Conservation (phyloP, 208 protist species). For the Trypanosoma conorhini region DNA sequence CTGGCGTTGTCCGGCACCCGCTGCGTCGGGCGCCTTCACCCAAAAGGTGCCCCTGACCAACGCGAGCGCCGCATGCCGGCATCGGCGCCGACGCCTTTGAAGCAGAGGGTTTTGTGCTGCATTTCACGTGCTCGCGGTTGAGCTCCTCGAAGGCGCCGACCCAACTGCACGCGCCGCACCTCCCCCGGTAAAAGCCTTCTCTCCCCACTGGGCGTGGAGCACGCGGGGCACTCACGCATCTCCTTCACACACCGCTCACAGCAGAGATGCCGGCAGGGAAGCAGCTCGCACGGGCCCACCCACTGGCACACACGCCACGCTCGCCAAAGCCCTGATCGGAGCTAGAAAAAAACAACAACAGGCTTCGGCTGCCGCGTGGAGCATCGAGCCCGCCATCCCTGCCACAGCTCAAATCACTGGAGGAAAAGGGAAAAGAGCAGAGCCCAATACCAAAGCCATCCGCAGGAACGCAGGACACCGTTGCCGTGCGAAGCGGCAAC, state of each 20-base stretch:
- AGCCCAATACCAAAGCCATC: background rate
- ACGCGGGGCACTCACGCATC: slow-evolving; percentile 48
- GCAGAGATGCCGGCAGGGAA: slow-evolving; percentile 60
- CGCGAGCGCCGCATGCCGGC: slow-evolving; percentile 8
- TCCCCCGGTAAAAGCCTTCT: slow-evolving; percentile 31
- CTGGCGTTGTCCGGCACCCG: background rate
- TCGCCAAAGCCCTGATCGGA: slow-evolving; percentile 3
- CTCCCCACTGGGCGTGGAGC: slow-evolving; percentile 31
- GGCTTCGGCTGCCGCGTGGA: too few species aligned
- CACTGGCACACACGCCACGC: slow-evolving; percentile 13
- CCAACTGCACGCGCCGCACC: slow-evolving; percentile 60
- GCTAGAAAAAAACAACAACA: slow-evolving; percentile 6
- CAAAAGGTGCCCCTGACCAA: slow-evolving; percentile 49
- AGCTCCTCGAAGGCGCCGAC: slow-evolving; percentile 56
- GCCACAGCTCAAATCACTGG: background rate
- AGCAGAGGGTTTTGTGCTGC: slow-evolving; percentile 18
- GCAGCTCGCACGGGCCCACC: slow-evolving; percentile 33
- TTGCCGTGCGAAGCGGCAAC: background rate
- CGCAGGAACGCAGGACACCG: background rate
- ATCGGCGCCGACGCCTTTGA: background rate
- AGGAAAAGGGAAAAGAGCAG: slow-evolving; percentile 16
- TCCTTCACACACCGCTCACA: slow-evolving; percentile 44
- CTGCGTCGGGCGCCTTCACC: slow-evolving; percentile 9
- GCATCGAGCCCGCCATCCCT: background rate
- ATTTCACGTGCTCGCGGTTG: slow-evolving; percentile 40